Evolutionary conservation across 805 yeast genomes (phyloP).

Genomic region (Candida corydali): DNA sequence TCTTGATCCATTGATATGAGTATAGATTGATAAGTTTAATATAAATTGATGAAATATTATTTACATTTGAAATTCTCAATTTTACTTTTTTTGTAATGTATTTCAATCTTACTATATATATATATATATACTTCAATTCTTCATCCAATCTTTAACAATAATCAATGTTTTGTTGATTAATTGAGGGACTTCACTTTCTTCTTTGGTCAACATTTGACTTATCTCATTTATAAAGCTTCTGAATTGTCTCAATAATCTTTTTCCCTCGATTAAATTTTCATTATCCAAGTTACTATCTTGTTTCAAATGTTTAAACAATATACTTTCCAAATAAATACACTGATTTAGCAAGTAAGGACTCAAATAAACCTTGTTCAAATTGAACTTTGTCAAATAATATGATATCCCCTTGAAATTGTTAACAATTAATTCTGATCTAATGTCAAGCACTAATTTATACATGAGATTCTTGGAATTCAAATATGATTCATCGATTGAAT

Average conservation of each 20-base stretch:
- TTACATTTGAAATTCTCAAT: too few relatives aligned
- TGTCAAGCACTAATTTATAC: slow-evolving; percentile 20
- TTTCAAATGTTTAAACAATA: slow-evolving; percentile 1
- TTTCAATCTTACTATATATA: background rate
- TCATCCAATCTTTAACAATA: slow-evolving; percentile 25
- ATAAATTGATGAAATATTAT: too few relatives aligned
- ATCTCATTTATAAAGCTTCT: slow-evolving; percentile 35
- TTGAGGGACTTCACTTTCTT: slow-evolving; percentile 22
- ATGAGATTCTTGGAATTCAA: slow-evolving; percentile 24
- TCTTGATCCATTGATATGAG: slow-evolving; percentile 4
- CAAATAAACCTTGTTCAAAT: slow-evolving; percentile 13
- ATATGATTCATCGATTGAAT: slow-evolving; percentile 18
- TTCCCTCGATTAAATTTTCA: slow-evolving; percentile 1
- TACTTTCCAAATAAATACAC: slow-evolving; percentile 25
- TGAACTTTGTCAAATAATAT: slow-evolving; percentile 22
- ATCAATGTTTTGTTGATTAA: slow-evolving; percentile 18
- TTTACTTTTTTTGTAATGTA: background rate
- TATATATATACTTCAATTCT: background rate
- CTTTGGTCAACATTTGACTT: slow-evolving; percentile 25
- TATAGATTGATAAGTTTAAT: too few relatives aligned
- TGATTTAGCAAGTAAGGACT: slow-evolving; percentile 33
- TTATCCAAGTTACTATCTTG: background rate
- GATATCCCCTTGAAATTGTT: slow-evolving; percentile 18
- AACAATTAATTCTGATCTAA: slow-evolving; percentile 19
- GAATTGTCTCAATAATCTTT: slow-evolving; percentile 12